Evolutionary conservation across 129 eudicot genomes (phyloP), one percentile per base, ranked within the genome.

Genomic region (Gnaphalium uliginosum): DNA sequence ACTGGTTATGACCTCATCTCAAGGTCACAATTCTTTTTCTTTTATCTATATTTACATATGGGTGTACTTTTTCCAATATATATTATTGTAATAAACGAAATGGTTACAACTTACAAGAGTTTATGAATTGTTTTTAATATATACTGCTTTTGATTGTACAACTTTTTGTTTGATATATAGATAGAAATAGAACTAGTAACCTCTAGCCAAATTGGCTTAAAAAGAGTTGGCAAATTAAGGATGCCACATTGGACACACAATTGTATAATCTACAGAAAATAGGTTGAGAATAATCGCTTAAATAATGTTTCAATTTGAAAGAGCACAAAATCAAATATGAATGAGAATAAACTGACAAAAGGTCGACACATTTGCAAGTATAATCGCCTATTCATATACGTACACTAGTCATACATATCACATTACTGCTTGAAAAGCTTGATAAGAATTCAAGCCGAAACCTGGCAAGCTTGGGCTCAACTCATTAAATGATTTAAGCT

Each of bases 21-120:
- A 72, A 87, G 97, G 97, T 91, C 95, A 37, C 83, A 73, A 91
- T 88, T 91, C 90, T 83, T 90, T 85, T 75, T 63, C 68, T 57
- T 8, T 33, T 75, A 65, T 29, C 75, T 61, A 17, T 64, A 64
- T 76, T 64, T 61, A 0, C 79, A 76, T 43, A 81, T 54, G 60
- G 69, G 57, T 67, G 60, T 82, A 69, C 33, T 63, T 68, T 50
- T 53, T 54, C 43, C 43, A 64, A 1, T 58, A 53, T 56, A 56
- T 46, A 46, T 68, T 63, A 61, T 78, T 46, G 79, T 74, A 85
- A 85, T 78, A 81, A 85, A 74, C 50, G 0, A 67, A 51, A 56
- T 69, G 27, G 46, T 81, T 74, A 27, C 22, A 62, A 59, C 35
- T 81, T 74, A 27, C 22, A 62, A 59, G 75, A 67, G 46, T 10